Evolutionary conservation across 371 early-diverging fungal species (phyloP).

Genomic region (Mortierella sp.): DNA sequence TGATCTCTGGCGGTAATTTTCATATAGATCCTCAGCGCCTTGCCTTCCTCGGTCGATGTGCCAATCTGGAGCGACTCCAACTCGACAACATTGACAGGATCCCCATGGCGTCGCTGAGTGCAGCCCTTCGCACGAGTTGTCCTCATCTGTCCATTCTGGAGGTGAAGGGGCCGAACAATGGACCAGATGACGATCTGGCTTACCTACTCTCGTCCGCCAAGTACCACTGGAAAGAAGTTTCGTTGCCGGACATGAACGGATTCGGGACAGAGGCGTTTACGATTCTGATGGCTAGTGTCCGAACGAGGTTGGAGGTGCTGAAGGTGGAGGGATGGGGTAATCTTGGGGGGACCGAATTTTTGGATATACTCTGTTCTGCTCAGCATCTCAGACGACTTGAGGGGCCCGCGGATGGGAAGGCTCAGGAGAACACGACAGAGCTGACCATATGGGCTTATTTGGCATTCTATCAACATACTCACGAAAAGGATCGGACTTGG

Average conservation of each 20-base stretch:
- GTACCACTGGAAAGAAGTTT: background rate
- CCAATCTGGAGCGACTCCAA: background rate
- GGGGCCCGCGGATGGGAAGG: background rate
- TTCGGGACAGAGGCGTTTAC: background rate
- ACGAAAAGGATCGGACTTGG: background rate
- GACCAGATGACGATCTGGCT: background rate
- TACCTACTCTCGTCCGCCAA: background rate
- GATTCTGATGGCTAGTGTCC: background rate
- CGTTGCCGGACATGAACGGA: background rate
- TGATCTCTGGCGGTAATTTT: background rate
- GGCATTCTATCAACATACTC: background rate
- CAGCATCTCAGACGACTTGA: background rate
- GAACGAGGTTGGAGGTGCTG: background rate
- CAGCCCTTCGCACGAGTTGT: background rate
- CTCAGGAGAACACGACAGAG: background rate
- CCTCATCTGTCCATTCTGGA: background rate
- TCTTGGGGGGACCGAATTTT: background rate
- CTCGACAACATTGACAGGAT: background rate
- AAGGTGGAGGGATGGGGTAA: background rate
- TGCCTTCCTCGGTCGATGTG: background rate
- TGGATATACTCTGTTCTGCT: background rate
- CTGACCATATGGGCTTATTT: background rate
- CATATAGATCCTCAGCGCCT: background rate
- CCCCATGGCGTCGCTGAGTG: too few relatives aligned
- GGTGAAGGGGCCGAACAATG: background rate